Evolutionary conservation across 1,284 basidiomycete species (phyloP).

Genomic region (Paramarasmius palmivorus): DNA sequence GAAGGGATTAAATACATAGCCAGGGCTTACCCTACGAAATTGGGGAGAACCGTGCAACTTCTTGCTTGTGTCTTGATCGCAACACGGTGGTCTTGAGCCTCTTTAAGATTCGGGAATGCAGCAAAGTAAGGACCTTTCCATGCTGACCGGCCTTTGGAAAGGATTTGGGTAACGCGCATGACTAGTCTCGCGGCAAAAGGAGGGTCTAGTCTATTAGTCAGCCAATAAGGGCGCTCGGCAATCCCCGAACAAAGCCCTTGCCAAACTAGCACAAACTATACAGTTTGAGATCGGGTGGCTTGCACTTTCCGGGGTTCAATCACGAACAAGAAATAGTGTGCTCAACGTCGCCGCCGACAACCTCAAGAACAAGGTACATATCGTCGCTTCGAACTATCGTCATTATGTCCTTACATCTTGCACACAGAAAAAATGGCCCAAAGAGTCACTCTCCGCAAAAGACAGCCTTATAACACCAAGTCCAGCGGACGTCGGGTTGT

Average conservation of each 20-base stretch:
- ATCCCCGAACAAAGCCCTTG: no score
- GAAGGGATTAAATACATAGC: neutral
- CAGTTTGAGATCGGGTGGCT: no score
- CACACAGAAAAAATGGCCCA: slow-evolving; percentile 77
- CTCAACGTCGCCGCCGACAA: slow-evolving; percentile 33
- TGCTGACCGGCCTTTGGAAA: slow-evolving; percentile 48
- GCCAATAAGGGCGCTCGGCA: no score
- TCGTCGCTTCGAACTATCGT: slow-evolving; percentile 5
- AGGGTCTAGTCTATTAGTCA: no score
- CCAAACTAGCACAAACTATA: no score
- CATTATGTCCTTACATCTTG: slow-evolving; percentile 1
- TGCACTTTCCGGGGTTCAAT: no score
- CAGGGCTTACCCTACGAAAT: slow-evolving; percentile 83
- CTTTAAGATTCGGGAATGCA: slow-evolving; percentile 87
- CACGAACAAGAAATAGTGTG: no score
- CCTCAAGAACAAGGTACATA: slow-evolving; percentile 44
- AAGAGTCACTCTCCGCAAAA: slow-evolving; percentile 99
- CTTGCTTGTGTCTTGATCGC: slow-evolving; percentile 90
- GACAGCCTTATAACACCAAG: slow-evolving; percentile 98
- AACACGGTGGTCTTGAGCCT: slow-evolving; percentile 81
- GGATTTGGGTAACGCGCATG: slow-evolving; percentile 39
- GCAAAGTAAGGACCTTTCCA: slow-evolving; percentile 89
- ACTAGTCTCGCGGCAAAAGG: slow-evolving; percentile 15
- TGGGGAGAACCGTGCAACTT: slow-evolving; percentile 91
- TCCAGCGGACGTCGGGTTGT: slow-evolving; percentile 95